Evolutionary conservation across 2,329 filamentous ascomycete species (phyloP), one percentile per base, ranked within the genome.

Genomic region (Cordyceps farinosa): DNA sequence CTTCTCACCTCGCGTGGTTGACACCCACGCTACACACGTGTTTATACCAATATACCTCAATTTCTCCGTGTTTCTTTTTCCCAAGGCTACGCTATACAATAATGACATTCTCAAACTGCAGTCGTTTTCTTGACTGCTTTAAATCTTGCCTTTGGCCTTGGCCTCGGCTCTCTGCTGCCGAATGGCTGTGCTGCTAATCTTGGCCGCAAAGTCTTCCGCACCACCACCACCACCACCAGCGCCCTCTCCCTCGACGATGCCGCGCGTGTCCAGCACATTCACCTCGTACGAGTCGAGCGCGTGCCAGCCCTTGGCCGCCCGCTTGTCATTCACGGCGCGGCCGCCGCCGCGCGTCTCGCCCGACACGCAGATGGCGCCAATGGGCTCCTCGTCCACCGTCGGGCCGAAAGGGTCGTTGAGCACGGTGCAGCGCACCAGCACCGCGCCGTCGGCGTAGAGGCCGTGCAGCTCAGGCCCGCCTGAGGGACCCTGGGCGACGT

Each of bases 181-280:
- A 68, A 97, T 96, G 64, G 90, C 90, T 1, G 93, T 96, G 76
- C 93, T 97, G 79, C 92, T 96, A 69, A 97, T 90, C 78, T 97
- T 98, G 65, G 85, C 84, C 32, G 88, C 85, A 75, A 96, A 97
- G 67, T 84, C 82, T 63, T 87, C 84, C 13, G 73, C 45, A 69
- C 73, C 48, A 0, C 48, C 63, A 3, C 54, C 65, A 22, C 22
- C 22, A 22, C 22, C 45, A 69, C 73, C 48, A 0, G 47, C 63
- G 4, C 54, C 65, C 2, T 58, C 76, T 50, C 81, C 78, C 45
- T 84, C 81, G 3, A 27, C 52, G 51, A 71, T 61, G 40, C 71
- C 70, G 1, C 54, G 61, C 22, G 87, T 84, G 74, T 94, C 90
- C 17, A 99, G 82, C 15, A 98, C 91, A 70, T 95, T 91, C 34